phyloP scores from a whole-genome alignment of 192 early-diverging fungal genomes.

The Coemansia sp. region DNA sequence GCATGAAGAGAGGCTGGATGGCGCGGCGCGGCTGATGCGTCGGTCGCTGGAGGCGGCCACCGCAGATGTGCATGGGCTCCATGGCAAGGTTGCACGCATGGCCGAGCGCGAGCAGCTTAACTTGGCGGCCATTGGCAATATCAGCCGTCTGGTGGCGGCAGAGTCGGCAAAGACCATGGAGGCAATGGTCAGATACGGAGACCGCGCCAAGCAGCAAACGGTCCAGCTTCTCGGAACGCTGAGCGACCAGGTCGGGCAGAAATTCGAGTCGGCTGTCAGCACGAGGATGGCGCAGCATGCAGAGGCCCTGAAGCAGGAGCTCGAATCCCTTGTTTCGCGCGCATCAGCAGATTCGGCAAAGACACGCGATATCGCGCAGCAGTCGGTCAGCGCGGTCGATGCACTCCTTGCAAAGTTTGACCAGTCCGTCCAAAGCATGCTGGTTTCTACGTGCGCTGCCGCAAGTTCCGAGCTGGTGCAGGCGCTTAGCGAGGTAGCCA shows the following conservation, averaged over 20 bases:
- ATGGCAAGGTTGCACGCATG: slow-evolving; percentile 27
- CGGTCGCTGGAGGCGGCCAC: slow-evolving; percentile 5
- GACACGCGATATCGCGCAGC: background rate
- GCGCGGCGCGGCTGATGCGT: slow-evolving; percentile 32
- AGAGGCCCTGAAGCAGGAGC: slow-evolving; percentile 16
- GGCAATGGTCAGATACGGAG: background rate
- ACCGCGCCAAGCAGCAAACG: slow-evolving; percentile 7
- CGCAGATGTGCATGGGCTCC: slow-evolving; percentile 11
- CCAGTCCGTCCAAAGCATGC: background rate
- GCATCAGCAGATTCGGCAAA: background rate
- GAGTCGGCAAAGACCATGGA: slow-evolving; percentile 4
- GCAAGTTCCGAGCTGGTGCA: background rate
- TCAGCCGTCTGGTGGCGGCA: slow-evolving; percentile 3
- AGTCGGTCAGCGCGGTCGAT: background rate
- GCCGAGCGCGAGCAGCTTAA: slow-evolving; percentile 24
- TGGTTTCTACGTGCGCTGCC: background rate
- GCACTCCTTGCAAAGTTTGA: background rate
- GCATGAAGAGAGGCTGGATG: slow-evolving; percentile 50
- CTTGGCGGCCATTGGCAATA: slow-evolving; percentile 8
- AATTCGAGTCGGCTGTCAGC: slow-evolving; percentile 22
- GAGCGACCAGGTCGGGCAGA: slow-evolving; percentile 26
- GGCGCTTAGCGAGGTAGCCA: background rate
- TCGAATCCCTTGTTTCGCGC: background rate
- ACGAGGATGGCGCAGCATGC: background rate
- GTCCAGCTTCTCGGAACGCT: slow-evolving; percentile 23